Evolutionary conservation across 306 rosid species (phyloP), one percentile per base, ranked within the genome.

Genomic region (Boehmeria nivea): DNA sequence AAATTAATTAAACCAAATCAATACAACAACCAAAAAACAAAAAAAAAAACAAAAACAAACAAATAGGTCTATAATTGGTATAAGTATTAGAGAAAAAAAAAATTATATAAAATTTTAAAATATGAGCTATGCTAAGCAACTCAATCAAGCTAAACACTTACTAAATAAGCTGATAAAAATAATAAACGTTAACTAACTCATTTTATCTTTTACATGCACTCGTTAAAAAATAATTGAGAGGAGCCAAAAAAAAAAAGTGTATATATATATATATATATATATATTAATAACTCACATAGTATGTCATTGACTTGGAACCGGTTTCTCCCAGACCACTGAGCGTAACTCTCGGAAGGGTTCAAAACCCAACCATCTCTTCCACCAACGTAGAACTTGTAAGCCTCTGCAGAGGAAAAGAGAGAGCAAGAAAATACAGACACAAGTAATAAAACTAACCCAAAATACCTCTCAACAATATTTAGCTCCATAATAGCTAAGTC

Each of bases 361-460:
- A 73, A 34, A 14, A 84, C 83, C 98, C 98, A 90, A 0, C 95
- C 98, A 25, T 84, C 76, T 45, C 1, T 72, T 21, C 76, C 90
- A 40, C 98, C 98, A 15, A 72, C 95, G 31, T 52, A 31, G 69
- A 80, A 82, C 13, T 61, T 72, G 61, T 43, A 57, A 0, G 79
- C 94, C 43, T 68, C 63, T 13, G 84, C 79, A 1, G 59, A 28
- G 14, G 65, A 67, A 10, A 12, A 40, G 8, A 82, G 1, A 9
- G 68, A 43, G 46, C 57, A 10, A 13, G 56, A 51, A 24, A 70
- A 27, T 7, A 40, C 13, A 7, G 57, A 59, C 31, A 78, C 16
- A 25, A 73, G 43, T 21, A 73, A 44, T 2, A 64, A 36, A 45
- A 76, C 14, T 2, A 47, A 18, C 26, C 22, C 16, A 11, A 77